phyloP scores from a whole-genome alignment of 2,329 filamentous ascomycete genomes.

The Alternaria arborescens region DNA sequence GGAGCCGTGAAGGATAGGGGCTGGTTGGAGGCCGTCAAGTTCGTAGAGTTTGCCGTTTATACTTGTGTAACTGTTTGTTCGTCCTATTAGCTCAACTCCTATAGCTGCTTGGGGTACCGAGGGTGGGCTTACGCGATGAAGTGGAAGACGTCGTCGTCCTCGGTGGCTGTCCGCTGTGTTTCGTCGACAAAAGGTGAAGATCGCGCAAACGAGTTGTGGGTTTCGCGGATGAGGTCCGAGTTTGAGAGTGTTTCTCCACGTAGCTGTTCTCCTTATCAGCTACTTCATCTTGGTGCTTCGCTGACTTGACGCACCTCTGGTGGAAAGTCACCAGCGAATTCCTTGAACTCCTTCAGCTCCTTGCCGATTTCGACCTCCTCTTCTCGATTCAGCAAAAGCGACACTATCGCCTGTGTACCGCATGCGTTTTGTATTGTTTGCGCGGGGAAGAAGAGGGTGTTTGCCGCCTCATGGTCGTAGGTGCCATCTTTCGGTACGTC shows the following conservation, averaged over 20 bases:
- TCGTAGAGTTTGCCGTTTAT: constrained; percentile 86
- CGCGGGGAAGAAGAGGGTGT: constrained; percentile 88
- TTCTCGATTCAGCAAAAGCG: constrained; percentile 87
- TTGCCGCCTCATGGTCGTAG: constrained; percentile 78
- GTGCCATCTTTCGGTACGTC: constrained; percentile 79
- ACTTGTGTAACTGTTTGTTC: constrained; percentile 69
- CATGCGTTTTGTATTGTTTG: constrained; percentile 99
- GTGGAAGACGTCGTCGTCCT: constrained; percentile 91
- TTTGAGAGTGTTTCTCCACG: constrained; percentile 76
- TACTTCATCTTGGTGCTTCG: neutral
- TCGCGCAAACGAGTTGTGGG: constrained; percentile 90
- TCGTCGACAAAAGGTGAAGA: constrained; percentile 93
- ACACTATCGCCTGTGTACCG: constrained; percentile 93
- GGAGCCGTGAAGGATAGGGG: constrained; percentile 85
- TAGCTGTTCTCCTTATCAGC: constrained; percentile 57
- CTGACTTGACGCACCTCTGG: constrained; percentile 54
- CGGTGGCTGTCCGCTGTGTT: constrained; percentile 75
- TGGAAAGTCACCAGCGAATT: constrained; percentile 86
- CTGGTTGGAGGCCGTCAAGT: constrained; percentile 91
- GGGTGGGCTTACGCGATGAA: constrained; percentile 73
- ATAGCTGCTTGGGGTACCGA: neutral
- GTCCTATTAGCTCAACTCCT: constrained; percentile 11
- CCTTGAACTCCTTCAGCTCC: constrained; percentile 78
- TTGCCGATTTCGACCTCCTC: constrained; percentile 75
- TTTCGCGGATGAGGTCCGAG: constrained; percentile 65